A percentile compares a stretch with the other conserved stretches of the same genome.
Evolutionary conservation across 306 rosid genomes (phyloP).

Genomic region (Neltuma alba): DNA sequence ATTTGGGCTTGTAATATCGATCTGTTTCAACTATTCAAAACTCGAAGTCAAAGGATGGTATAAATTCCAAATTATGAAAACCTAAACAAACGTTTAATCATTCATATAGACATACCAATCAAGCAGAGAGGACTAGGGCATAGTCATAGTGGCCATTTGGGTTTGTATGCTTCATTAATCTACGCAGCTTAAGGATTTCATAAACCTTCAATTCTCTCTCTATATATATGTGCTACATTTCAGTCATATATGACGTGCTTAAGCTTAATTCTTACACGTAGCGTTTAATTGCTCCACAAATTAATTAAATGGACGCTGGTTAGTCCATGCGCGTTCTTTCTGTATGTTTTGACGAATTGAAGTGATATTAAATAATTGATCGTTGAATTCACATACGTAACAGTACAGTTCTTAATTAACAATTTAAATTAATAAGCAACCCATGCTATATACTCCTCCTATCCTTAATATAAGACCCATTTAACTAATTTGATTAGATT

Average conservation of each 20-base stretch:
- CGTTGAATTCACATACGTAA: not conserved
- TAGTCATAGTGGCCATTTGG: no score
- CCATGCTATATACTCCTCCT: no score
- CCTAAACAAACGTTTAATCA: not conserved
- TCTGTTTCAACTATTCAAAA: not conserved
- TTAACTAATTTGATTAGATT: no score
- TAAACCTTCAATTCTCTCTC: not conserved
- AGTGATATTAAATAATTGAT: not conserved
- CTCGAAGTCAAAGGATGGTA: not conserved
- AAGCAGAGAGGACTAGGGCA: not conserved
- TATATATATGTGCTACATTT: not conserved
- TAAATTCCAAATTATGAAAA: not conserved
- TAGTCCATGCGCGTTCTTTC: not conserved
- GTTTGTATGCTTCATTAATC: not conserved
- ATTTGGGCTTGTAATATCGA: constrained; percentile 12
- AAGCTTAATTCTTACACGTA: not conserved
- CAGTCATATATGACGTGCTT: not conserved
- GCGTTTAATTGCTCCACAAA: not conserved
- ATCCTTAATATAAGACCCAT: no score
- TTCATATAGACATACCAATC: not conserved
- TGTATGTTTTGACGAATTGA: not conserved
- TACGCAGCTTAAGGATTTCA: not conserved
- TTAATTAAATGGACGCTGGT: not conserved
- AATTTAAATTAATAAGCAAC: not conserved
- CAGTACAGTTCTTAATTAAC: not conserved